Evolutionary conservation across 1,284 basidiomycete species (phyloP), one percentile per base, ranked within the genome.

Genomic region (Acaromyces ingoldii): DNA sequence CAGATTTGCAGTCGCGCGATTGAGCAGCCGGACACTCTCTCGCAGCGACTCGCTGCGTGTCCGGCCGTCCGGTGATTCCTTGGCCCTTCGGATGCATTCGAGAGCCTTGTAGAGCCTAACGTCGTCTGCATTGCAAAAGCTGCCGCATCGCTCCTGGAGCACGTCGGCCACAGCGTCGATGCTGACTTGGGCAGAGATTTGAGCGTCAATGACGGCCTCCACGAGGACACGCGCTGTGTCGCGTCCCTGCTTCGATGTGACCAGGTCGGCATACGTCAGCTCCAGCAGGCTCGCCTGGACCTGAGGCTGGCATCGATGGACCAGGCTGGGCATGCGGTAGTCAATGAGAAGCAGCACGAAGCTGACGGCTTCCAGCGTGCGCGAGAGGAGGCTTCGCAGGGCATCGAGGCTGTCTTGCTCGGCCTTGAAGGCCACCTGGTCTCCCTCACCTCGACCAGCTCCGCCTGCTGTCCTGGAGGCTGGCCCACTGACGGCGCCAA

Each of bases 91-190:
- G 39, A 96, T 82, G 63, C 87, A 89, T 77, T 99, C 95, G 72
- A 90, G 87, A 1, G 93, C 93, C 87, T 98, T 98, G 81, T 98
- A 97, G 44, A 96, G 79, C 80, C 96, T 88, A 38, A 98, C 95
- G 77, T 99, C 95, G 70, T 96, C 95, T 0, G 93, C 87, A 67
- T 90, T 92, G 77, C 92, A 97, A 81, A 98, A 98, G 17, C 89
- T 89, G 0, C 91, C 92, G 70, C 95, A 99, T 70, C 91, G 83
- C 70, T 88, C 85, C 74, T 98, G 93, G 29, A 98, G 79, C 49
- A 91, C 85, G 66, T 96, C 89, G 67, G 90, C 93, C 67, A 99
- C 88, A 2, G 89, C 89, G 76, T 99, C 95, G 72, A 93, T 91
- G 67, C 89, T 91, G 45, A 91, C 87, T 74, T 96, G 91, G 70